Evolutionary conservation across 495 filamentous ascomycete genomes (phyloP), one percentile per base, ranked within the genome.

Genomic region (Aspergillus hancockii): DNA sequence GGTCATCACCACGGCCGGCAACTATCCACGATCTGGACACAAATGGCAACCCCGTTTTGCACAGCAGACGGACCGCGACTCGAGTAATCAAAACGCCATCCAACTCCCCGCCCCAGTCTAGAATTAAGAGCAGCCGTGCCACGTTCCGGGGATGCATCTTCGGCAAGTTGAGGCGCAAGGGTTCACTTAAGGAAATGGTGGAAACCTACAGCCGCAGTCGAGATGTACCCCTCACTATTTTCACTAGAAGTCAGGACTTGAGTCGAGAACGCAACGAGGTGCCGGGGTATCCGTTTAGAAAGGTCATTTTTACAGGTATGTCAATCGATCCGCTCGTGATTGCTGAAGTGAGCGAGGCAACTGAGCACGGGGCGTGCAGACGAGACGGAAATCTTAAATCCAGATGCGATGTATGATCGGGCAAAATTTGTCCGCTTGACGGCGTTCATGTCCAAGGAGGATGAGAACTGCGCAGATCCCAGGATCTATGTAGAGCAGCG

Each of bases 61-160:
- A 52, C 10, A 69, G 62, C 34, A 72, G 57, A 45, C 67, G 61
- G 13, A 70, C 68, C 38, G 63, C 67, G 3, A 21, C 21, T 12
- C 46, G 55, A 14, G 47, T 52, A 5, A 21, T 10, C 0, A 58
- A 58, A 43, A 21, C 34, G 6, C 31, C 46, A 41, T 56, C 54
- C 23, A 18, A 49, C 19, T 45, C 54, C 16, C 36, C 19, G 34
- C 16, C 46, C 3, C 25, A 28, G 25, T 28, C 25, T 28, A 51
- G 46, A 30, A 5, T 3, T 8, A 14, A 49, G 12, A 52, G 16
- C 18, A 32, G 28, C 18, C 14, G 51, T 2, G 30, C 18, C 23
- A 55, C 40, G n/a, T 16, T 23, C 13, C 8, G 14, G 47, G 13
- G 8, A 14, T 10, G 34, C 13, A 69, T 59, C 31, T 25, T 56